phyloP scores from a whole-genome alignment of 306 rosid genomes.

The Mimosa bimucronata region DNA sequence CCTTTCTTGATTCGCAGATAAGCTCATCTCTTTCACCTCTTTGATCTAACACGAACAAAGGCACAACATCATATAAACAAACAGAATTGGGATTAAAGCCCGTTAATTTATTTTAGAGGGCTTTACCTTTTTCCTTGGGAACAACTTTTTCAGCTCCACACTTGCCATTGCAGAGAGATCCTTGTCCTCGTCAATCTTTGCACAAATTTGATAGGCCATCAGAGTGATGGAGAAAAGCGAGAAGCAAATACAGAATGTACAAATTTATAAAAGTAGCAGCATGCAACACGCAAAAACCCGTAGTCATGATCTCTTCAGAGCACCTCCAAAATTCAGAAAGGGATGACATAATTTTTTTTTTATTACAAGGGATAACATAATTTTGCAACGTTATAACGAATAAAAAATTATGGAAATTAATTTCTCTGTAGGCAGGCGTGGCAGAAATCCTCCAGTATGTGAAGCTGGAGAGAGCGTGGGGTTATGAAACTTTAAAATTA shows the following conservation, averaged over 20 bases:
- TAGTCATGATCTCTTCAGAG: background rate
- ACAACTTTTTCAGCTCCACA: conserved; percentile 78
- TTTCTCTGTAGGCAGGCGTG: background rate
- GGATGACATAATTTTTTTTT: conserved; percentile 10
- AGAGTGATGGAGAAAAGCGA: conserved; percentile 29
- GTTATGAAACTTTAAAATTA: background rate
- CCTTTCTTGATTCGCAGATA: conserved; percentile 90
- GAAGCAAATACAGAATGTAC: conserved; percentile 27
- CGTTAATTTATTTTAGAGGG: conserved; percentile 8
- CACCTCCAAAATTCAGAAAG: conserved; percentile 12
- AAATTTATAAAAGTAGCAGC: conserved; percentile 5
- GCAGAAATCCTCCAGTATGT: conserved; percentile 11
- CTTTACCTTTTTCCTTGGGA: conserved; percentile 70
- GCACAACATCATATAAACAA: conserved; percentile 20
- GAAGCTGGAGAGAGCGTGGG: conserved; percentile 18
- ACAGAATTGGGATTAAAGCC: conserved; percentile 4
- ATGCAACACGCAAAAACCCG: background rate
- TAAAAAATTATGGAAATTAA: conserved; percentile 16
- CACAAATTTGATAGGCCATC: conserved; percentile 25
- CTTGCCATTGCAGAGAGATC: conserved; percentile 61
- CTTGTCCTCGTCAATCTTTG: conserved; percentile 79
- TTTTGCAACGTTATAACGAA: background rate
- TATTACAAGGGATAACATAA: conserved; percentile 3
- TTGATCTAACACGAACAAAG: conserved; percentile 52
- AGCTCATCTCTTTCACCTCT: conserved; percentile 71